Conservation (phyloP, 768 basidiomycete species). For the Lentinula sp. region DNA sequence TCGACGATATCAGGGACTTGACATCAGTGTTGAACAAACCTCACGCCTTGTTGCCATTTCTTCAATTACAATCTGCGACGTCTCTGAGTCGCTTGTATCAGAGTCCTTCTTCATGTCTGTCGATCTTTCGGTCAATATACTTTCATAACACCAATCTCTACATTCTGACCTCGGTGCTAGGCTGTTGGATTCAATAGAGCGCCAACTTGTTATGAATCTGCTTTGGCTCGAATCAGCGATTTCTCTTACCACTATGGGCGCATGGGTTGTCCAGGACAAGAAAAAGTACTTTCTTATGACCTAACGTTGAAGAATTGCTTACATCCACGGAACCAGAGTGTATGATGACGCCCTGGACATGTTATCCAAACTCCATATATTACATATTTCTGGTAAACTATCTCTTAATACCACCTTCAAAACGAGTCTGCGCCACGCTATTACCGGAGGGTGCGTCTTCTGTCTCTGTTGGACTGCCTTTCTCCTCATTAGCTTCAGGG, state of each 20-base stretch:
- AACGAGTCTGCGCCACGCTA: slow-evolving; percentile 70
- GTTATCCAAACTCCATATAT: slow-evolving; percentile 63
- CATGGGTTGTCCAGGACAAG: slow-evolving; percentile 72
- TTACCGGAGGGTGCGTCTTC: slow-evolving; percentile 75
- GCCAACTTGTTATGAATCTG: slow-evolving; percentile 83
- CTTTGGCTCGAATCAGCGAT: slow-evolving; percentile 84
- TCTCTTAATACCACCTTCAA: slow-evolving; percentile 74
- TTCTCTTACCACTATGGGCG: slow-evolving; percentile 57
- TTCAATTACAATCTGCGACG: slow-evolving; percentile 75
- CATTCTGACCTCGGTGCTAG: slow-evolving; percentile 31
- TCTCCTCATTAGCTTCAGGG: slow-evolving; percentile 33
- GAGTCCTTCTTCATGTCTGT: slow-evolving; percentile 82
- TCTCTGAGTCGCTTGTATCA: slow-evolving; percentile 77
- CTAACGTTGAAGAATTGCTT: slow-evolving; percentile 10
- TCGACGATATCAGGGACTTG: background rate
- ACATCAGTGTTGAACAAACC: slow-evolving; percentile 19
- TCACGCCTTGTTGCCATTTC: slow-evolving; percentile 73
- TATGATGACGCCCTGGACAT: slow-evolving; percentile 66
- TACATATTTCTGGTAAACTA: slow-evolving; percentile 55
- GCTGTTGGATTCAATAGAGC: slow-evolving; percentile 69
- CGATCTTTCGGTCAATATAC: slow-evolving; percentile 71
- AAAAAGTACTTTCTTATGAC: slow-evolving; percentile 46
- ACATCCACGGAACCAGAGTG: slow-evolving; percentile 34
- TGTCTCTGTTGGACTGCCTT: background rate
- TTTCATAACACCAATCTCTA: slow-evolving; percentile 5